These are phyloP conservation scores for Suillus placidus DNA, from an alignment of 768 basidiomycete genomes.

Conservation along the genomic window DNA sequence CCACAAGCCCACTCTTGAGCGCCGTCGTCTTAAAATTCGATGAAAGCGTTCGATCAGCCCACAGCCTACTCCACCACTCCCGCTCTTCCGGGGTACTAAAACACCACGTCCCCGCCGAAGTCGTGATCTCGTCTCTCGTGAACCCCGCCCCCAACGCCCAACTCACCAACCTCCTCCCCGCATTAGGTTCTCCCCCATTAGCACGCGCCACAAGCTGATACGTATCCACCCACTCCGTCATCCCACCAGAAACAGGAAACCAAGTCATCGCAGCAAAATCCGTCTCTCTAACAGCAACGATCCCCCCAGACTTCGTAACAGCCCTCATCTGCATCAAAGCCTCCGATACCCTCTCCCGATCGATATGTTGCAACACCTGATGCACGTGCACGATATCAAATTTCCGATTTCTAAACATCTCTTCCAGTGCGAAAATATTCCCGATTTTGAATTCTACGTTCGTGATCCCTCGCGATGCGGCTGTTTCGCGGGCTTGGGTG, in stretches of 20 bases:
- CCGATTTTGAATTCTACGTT: constrained; percentile 45
- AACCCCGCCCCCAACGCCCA: constrained; percentile 45
- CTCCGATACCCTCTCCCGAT: constrained; percentile 35
- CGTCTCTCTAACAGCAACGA: constrained; percentile 48
- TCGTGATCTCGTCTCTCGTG: constrained; percentile 26
- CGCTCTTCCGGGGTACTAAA: constrained; percentile 39
- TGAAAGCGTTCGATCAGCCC: constrained; percentile 40
- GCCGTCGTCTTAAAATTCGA: constrained; percentile 38
- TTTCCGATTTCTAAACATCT: constrained; percentile 33
- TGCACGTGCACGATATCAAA: constrained; percentile 56
- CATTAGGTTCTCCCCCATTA: constrained; percentile 42
- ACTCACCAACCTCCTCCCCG: constrained; percentile 39
- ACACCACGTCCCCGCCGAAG: constrained; percentile 39
- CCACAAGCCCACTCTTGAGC: constrained; percentile 28
- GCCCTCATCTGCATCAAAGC: constrained; percentile 51
- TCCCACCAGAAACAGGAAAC: constrained; percentile 38
- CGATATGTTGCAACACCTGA: constrained; percentile 52
- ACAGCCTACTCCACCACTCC: constrained; percentile 41
- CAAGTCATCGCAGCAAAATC: constrained; percentile 39
- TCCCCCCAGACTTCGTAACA: constrained; percentile 47
- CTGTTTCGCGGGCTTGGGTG: constrained; percentile 35
- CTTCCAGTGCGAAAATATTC: constrained; percentile 40
- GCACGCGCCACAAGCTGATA: constrained; percentile 26
- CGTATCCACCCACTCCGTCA: constrained; percentile 29
- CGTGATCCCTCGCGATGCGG: constrained; percentile 27